These are phyloP conservation scores for Tolypocladium cylindrosporum DNA, from an alignment of 2,329 filamentous ascomycete species.

Conservation along the genomic window DNA sequence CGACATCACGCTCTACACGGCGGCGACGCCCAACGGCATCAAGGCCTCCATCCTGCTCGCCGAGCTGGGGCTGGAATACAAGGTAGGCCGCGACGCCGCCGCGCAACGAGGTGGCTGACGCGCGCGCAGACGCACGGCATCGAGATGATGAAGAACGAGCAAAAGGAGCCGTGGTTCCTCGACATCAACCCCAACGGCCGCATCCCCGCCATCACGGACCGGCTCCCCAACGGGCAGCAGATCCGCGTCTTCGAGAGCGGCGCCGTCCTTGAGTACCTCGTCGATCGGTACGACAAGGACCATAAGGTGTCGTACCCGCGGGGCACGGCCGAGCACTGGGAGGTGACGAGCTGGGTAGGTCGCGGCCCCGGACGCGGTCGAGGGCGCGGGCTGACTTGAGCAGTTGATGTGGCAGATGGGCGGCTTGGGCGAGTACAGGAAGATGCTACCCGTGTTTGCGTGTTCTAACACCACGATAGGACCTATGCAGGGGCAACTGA, in stretches of 20 bases:
- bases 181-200: conserved; percentile 89
- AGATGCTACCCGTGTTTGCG: not conserved
- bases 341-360: conserved; percentile 66
- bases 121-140: conserved; percentile 43
- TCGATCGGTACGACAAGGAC: conserved; percentile 70
- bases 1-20: conserved; percentile 73
- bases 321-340: conserved; percentile 65
- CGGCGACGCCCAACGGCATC: conserved; percentile 79
- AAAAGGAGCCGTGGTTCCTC: conserved; percentile 81
- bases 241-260: conserved; percentile 78
- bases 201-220: conserved; percentile 81
- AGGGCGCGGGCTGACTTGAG: not conserved
- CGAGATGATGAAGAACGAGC: conserved; percentile 63
- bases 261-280: conserved; percentile 75
- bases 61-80: conserved; percentile 76
- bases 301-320: conserved; percentile 73
- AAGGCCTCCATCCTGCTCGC: conserved; percentile 82
- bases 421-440: conserved; percentile 41
- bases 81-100: conserved; percentile 29
- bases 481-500: conserved; percentile 73
- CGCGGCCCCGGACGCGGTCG: not conserved
- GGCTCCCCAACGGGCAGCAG: conserved; percentile 58
- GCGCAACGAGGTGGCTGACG: not conserved
- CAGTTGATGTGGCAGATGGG: conserved; percentile 66
- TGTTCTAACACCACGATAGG: conserved; percentile 16